phyloP scores from a whole-genome alignment of 129 eudicot species.

The Lactuca saligna region DNA sequence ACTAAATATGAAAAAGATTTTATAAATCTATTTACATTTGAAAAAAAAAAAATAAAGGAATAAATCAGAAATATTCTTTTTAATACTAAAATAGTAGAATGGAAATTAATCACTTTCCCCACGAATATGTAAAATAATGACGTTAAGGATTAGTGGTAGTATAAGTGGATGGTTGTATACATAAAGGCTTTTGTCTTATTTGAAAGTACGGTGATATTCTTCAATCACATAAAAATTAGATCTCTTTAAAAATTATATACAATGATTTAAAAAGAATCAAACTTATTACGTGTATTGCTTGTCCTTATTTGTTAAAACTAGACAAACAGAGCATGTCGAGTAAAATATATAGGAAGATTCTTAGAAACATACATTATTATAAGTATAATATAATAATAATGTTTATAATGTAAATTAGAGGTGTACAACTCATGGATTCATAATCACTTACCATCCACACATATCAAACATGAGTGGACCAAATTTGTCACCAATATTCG shows the following conservation, averaged over 20 bases:
- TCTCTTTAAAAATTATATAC: not conserved
- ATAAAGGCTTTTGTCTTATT: not conserved
- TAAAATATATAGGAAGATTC: not conserved
- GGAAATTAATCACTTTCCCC: no score
- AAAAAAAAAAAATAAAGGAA: no score
- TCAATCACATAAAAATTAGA: no score
- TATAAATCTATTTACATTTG: no score
- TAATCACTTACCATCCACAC: slow-evolving; percentile 13
- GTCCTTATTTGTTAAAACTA: not conserved
- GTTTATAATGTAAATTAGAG: not conserved
- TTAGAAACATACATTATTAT: not conserved
- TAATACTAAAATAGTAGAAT: no score
- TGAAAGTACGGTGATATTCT: not conserved
- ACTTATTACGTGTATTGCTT: not conserved
- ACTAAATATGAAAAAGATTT: no score
- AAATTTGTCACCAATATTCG: not conserved
- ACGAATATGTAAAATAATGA: no score
- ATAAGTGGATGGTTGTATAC: no score
- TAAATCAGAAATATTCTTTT: no score
- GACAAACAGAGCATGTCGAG: not conserved
- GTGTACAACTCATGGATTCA: slow-evolving; percentile 9
- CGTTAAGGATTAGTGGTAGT: no score
- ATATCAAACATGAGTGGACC: slow-evolving; percentile 14
- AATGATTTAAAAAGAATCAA: not conserved
- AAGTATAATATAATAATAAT: not conserved